Conservation (phyloP, 176 grass and related monocot genomes). For the Eremochloa ophiuroides region DNA sequence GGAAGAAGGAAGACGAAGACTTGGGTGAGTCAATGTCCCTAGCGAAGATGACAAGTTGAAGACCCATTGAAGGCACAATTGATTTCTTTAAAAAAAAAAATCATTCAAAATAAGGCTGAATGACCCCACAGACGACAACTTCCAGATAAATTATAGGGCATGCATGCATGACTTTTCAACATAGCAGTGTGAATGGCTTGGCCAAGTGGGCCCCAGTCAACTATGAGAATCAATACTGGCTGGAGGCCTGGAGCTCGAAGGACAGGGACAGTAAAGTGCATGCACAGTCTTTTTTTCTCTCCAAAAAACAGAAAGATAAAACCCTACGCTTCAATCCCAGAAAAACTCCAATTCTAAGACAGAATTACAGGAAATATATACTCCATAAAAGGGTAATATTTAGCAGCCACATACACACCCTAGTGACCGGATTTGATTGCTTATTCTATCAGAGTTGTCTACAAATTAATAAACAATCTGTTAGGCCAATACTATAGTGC, state of each 20-base stretch:
- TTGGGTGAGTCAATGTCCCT: neutral
- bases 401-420: neutral
- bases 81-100: neutral
- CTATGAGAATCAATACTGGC: neutral
- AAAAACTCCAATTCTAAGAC: neutral
- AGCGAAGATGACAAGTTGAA: neutral
- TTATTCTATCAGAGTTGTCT: neutral
- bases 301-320: neutral
- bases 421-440: neutral
- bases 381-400: neutral
- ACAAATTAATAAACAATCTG: neutral
- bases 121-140: neutral
- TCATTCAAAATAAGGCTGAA: neutral
- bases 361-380: neutral
- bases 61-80: neutral
- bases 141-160: neutral
- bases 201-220: neutral
- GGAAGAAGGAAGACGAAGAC: neutral
- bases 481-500: neutral
- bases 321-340: neutral
- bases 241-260: neutral
- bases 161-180: neutral
- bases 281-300: neutral
- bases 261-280: neutral
- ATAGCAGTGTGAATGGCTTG: neutral